Evolutionary conservation across 2,329 filamentous ascomycete genomes (phyloP).

Genomic region (Ophiosphaerella korrae): DNA sequence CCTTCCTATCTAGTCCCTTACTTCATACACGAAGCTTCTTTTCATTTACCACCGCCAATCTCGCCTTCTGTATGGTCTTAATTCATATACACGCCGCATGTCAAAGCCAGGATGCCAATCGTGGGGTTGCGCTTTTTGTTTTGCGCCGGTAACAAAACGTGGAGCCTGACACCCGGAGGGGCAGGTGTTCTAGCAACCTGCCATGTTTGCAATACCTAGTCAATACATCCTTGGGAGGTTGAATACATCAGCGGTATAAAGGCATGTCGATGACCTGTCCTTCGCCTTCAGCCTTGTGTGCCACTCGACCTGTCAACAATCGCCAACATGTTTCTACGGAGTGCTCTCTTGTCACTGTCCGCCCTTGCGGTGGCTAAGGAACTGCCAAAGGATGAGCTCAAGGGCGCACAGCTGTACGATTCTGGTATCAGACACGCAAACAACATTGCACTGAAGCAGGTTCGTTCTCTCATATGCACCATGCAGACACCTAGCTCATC

Average conservation of each 20-base stretch:
- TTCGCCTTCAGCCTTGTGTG: background rate
- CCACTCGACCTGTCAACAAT: constrained; percentile 6
- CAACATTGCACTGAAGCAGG: constrained; percentile 43
- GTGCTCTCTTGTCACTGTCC: constrained; percentile 38
- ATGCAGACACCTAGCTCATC: no score
- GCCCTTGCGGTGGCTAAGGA: constrained; percentile 43
- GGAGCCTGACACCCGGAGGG: constrained; percentile 25
- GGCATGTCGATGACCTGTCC: background rate
- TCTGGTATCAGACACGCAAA: constrained; percentile 47
- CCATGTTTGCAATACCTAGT: constrained; percentile 29
- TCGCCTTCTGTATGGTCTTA: constrained; percentile 20
- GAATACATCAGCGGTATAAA: constrained; percentile 26
- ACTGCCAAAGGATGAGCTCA: constrained; percentile 41
- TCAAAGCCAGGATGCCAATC: constrained; percentile 22
- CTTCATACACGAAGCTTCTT: constrained; percentile 32
- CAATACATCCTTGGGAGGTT: constrained; percentile 12
- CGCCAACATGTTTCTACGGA: constrained; percentile 36
- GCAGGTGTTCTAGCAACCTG: constrained; percentile 37
- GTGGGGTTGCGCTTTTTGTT: constrained; percentile 16
- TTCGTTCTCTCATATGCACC: constrained; percentile 7
- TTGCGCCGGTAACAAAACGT: constrained; percentile 12
- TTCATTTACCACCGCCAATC: constrained; percentile 41
- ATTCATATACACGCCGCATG: constrained; percentile 28
- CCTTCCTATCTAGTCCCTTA: constrained; percentile 38
- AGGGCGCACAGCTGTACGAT: constrained; percentile 46